phyloP scores from a whole-genome alignment of 345 rosid genomes.

The Streptanthus diversifolius region DNA sequence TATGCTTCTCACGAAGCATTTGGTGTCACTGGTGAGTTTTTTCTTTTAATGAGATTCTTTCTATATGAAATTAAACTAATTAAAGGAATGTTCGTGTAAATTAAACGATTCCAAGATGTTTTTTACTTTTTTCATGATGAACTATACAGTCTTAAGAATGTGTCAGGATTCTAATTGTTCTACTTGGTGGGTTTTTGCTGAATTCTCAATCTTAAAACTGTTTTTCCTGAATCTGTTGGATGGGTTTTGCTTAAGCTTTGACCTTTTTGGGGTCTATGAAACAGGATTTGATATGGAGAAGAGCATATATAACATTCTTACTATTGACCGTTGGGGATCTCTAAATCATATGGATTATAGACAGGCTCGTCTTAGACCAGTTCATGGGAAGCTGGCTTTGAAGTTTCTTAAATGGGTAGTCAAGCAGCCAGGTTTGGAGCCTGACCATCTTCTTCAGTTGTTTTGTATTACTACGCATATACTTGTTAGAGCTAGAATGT shows the following conservation, averaged over 20 bases:
- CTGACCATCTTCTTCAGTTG: constrained; percentile 51
- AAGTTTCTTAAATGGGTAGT: constrained; percentile 72
- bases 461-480: constrained; percentile 61
- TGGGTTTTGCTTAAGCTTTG: constrained; percentile 21
- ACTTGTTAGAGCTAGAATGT: constrained; percentile 83
- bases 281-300: constrained; percentile 54
- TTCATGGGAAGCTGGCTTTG: constrained; percentile 85
- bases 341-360: constrained; percentile 78
- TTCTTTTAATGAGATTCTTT: background rate
- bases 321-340: constrained; percentile 84
- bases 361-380: constrained; percentile 61
- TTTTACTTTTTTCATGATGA: background rate
- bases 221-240: background rate
- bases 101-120: background rate
- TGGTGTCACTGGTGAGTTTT: constrained; percentile 35
- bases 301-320: constrained; percentile 69
- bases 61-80: background rate
- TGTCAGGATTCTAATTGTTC: background rate
- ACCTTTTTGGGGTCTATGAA: background rate
- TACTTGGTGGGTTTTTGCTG: background rate
- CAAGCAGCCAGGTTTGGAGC: constrained; percentile 68
- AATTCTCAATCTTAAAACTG: background rate
- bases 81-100: background rate
- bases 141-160: background rate
- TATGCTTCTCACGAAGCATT: background rate